A percentile compares a stretch with the other conserved stretches of the same genome.
Conservation (phyloP, 148 eudicot genomes). For the Spergularia marina region DNA sequence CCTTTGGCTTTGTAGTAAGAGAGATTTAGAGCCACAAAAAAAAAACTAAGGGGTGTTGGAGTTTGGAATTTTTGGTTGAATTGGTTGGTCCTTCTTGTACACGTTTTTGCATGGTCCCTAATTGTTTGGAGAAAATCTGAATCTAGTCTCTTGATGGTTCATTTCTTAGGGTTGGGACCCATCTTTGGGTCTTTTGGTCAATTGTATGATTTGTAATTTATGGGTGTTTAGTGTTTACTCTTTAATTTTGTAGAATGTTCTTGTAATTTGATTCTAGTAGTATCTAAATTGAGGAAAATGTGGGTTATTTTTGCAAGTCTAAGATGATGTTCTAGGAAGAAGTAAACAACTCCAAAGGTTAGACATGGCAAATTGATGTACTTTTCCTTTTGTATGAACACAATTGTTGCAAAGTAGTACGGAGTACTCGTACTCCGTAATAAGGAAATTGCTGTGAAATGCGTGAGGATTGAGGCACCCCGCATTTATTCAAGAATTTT, state of each 20-base stretch:
- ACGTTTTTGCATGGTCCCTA: slow-evolving; percentile 22
- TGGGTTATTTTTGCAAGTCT: not conserved
- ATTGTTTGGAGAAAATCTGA: slow-evolving; percentile 29
- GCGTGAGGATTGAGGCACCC: too few relatives aligned
- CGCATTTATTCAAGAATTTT: too few relatives aligned
- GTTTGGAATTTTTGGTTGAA: slow-evolving; percentile 11
- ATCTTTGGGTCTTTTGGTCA: not conserved
- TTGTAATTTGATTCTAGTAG: not conserved
- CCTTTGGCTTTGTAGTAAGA: slow-evolving; percentile 23
- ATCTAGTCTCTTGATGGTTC: slow-evolving; percentile 30
- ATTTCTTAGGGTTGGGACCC: slow-evolving; percentile 24
- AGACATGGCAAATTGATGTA: slow-evolving; percentile 15
- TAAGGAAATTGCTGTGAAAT: too few relatives aligned
- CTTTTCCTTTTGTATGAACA: slow-evolving; percentile 1
- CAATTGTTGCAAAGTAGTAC: not conserved
- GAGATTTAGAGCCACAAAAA: slow-evolving; percentile 18
- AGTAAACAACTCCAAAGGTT: not conserved
- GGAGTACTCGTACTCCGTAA: too few relatives aligned
- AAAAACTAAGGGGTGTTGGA: not conserved
- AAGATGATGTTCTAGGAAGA: slow-evolving; percentile 1
- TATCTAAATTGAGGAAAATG: not conserved
- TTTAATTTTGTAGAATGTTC: slow-evolving; percentile 15
- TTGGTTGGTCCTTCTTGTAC: slow-evolving; percentile 11
- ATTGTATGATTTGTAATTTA: not conserved
- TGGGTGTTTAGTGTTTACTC: not conserved